Base-by-base conservation (phyloP, 192 early-diverging fungal genomes). In the Spinellus fusiger region DNA sequence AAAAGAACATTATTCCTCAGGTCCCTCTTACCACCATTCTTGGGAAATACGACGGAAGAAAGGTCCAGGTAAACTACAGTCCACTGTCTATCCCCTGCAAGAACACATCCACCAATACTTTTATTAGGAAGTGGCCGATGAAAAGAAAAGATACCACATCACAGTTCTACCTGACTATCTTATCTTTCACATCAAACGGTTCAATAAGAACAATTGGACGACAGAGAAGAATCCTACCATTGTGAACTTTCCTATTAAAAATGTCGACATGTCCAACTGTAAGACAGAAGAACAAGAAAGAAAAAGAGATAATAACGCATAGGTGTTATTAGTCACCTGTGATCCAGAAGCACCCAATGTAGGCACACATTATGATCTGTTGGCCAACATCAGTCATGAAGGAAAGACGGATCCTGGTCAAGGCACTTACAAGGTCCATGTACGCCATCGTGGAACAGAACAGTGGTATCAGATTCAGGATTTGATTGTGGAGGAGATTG, bases 381-480 rank as follows among this genome's bases (percentile, higher is more conserved):
- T 98, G 28, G 92, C 86, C 25, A 98, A 97, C 71, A 90, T 98
- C 35, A 86, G 84, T 61, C 93, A 97, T 65, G 91, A 91, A 54
- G 94, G 96, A 28, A 78, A 83, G 34, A 83, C 86, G 13, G 79
- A 83, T 0, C 58, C 78, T 1, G 75, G 76, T 0, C 81, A 88
- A 37, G 83, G 91, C 18, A 79, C 70, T n/a, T 97, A 95, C 66
- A 85, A 93, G 40, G 83, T 90, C 0, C 89, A 94, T 70, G 74
- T 95, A 49, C 79, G 83, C n/a, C 77, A 87, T 61, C 77, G 77
- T 16, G 84, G 86, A 3, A 82, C 80, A 55, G 91, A 91, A 59
- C 89, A 94, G 66, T 98, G 96, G 96, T 93, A 91, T 69, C 88
- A 85, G 71, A 89, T 96, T 27, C 96, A 95, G 60, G 96, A 98